Base-by-base conservation (phyloP, 495 filamentous ascomycete genomes). In the Penicillium roqueforti region DNA sequence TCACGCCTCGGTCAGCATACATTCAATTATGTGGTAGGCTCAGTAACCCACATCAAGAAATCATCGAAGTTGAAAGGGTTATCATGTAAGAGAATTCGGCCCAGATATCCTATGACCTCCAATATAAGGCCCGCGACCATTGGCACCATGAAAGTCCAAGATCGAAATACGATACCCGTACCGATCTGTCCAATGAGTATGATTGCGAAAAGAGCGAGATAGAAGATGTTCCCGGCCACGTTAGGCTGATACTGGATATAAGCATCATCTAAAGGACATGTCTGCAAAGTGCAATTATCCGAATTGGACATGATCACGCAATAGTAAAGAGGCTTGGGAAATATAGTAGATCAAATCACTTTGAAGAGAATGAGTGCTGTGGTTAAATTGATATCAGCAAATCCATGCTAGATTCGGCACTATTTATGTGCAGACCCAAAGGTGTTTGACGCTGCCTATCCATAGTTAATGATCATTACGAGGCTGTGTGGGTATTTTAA, bases 91-190 rank as follows among this genome's bases (percentile, higher is more conserved):
- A 65, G 47, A n/a, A 76, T 46, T 38, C 75, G 66, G 4, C 66
- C 72, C 2, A 63, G 43, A 48, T 78, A 76, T 36, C 75, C 75
- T 14, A 68, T 26, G 14, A 78, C 56, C 53, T 78, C 75, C 9
- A 72, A 59, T 23, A 73, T 37, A 4, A 71, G 60, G 3, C 66
- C 69, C 1, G 50, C 47, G 19, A 39, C 13, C 55, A 68, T 61
- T 14, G 57, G 61, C 8, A 48, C 56, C 52, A 62, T 47, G 52
- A 60, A 71, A 23, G 47, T 59, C 69, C 70, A 72, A 38, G 62
- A 68, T 50, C 60, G 57, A 39, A 62, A 67, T 19, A 55, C 25
- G 5, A 66, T 54, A 8, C 68, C 67, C 9, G 68, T 51, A 25
- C 39, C 54, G 19, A 71, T 29, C 43, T 77, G 73, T 9, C 40